A percentile compares a stretch with the other conserved stretches of the same genome.
Evolutionary conservation across 352 stramenopile genomes (phyloP).

Genomic region (Pythium brassicae): DNA sequence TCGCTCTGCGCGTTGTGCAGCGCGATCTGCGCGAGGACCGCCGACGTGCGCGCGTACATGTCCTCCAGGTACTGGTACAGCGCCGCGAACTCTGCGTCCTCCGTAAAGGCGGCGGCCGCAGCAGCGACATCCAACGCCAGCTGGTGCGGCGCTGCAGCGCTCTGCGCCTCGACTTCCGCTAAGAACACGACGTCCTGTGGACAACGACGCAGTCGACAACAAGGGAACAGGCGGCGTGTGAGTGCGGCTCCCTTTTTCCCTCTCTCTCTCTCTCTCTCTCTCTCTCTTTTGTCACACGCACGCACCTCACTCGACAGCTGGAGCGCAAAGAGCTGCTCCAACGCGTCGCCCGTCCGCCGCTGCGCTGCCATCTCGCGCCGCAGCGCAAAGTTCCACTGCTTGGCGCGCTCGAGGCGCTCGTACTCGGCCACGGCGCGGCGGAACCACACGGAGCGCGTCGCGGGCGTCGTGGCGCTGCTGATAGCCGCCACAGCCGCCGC

Average conservation of each 20-base stretch:
- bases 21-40: background rate
- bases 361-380: background rate
- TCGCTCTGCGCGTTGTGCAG: background rate
- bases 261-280: too few species aligned
- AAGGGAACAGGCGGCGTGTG: background rate
- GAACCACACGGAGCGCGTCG: background rate
- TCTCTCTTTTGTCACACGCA: background rate
- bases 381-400: constrained; percentile 1
- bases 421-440: background rate
- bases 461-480: background rate
- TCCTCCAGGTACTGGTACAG: background rate
- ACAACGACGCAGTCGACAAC: background rate
- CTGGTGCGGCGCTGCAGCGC: too few species aligned
- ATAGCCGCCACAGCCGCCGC: background rate
- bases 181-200: background rate
- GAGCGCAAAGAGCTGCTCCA: constrained; percentile 4
- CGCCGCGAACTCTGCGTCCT: background rate
- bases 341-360: background rate
- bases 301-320: background rate
- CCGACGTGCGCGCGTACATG: background rate
- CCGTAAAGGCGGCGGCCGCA: background rate
- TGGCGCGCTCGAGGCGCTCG: background rate
- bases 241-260: too few species aligned
- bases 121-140: too few species aligned
- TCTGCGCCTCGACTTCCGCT: background rate